Conservation (phyloP, 2,329 filamentous ascomycete genomes). For the Fusarium hainanense region DNA sequence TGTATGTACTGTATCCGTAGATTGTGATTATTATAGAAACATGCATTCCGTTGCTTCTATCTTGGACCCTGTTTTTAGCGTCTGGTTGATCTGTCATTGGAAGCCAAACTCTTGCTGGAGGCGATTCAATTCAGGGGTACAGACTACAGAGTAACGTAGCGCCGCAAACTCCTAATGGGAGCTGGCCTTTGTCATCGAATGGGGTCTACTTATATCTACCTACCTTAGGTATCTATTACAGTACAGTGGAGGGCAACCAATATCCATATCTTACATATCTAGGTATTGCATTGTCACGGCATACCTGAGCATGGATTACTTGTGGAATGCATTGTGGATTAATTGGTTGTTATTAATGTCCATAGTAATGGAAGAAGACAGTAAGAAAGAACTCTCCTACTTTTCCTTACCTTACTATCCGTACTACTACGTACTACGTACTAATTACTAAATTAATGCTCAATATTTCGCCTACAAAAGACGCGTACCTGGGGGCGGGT, state of each 20-base stretch:
- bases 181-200: slow-evolving; percentile 10
- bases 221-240: background rate
- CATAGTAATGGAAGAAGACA: background rate
- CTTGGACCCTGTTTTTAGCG: slow-evolving; percentile 39
- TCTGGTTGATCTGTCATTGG: slow-evolving; percentile 26
- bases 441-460: background rate
- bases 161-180: slow-evolving; percentile 14
- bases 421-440: too few relatives aligned
- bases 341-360: background rate
- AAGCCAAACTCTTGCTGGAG: slow-evolving; percentile 1
- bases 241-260: background rate
- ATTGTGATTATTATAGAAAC: background rate
- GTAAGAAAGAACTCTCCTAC: slow-evolving; percentile 17
- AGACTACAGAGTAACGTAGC: background rate
- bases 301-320: background rate
- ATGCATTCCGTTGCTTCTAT: background rate
- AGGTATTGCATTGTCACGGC: background rate
- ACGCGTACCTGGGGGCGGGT: slow-evolving; percentile 28
- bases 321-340: background rate
- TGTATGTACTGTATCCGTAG: background rate
- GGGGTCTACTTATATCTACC: background rate
- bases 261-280: background rate
- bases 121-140: slow-evolving; percentile 32
- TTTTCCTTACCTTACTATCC: slow-evolving; percentile 1
- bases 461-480: slow-evolving; percentile 29